Evolutionary conservation across 768 basidiomycete species (phyloP).

Genomic region (Tricholoma terreum): DNA sequence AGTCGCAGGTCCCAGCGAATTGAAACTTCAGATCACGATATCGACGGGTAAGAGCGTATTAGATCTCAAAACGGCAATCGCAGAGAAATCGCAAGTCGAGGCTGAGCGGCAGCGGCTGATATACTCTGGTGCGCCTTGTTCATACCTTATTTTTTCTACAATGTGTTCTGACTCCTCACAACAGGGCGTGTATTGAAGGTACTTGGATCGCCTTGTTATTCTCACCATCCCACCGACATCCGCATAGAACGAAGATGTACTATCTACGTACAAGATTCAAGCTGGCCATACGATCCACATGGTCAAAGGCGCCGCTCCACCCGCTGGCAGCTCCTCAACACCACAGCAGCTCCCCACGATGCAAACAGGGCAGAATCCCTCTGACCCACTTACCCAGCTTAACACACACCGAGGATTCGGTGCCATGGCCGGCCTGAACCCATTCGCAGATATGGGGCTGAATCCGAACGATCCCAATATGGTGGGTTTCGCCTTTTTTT

Average conservation of each 20-base stretch:
- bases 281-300: conserved; percentile 87
- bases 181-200: conserved; percentile 76
- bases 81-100: conserved; percentile 79
- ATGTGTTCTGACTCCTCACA: too few species aligned
- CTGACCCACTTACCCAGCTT: conserved; percentile 81
- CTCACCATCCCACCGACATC: background rate
- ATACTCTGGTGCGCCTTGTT: conserved; percentile 67
- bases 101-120: conserved; percentile 89
- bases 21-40: conserved; percentile 89
- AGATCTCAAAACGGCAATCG: conserved; percentile 90
- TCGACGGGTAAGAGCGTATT: conserved; percentile 77
- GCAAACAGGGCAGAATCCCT: conserved; percentile 88
- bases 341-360: conserved; percentile 75
- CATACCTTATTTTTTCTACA: too few species aligned
- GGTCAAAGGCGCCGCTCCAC: conserved; percentile 80
- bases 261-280: conserved; percentile 89
- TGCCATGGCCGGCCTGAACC: conserved; percentile 82
- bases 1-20: conserved; percentile 74
- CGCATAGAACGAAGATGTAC: conserved; percentile 71
- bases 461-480: conserved; percentile 95
- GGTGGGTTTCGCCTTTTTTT: conserved; percentile 42
- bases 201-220: background rate
- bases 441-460: conserved; percentile 86
- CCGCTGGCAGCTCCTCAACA: conserved; percentile 39
- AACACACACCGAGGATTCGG: conserved; percentile 80